Evolutionary conservation across 768 basidiomycete genomes (phyloP), one percentile per base, ranked within the genome.

Genomic region (Tulasnella sp.): DNA sequence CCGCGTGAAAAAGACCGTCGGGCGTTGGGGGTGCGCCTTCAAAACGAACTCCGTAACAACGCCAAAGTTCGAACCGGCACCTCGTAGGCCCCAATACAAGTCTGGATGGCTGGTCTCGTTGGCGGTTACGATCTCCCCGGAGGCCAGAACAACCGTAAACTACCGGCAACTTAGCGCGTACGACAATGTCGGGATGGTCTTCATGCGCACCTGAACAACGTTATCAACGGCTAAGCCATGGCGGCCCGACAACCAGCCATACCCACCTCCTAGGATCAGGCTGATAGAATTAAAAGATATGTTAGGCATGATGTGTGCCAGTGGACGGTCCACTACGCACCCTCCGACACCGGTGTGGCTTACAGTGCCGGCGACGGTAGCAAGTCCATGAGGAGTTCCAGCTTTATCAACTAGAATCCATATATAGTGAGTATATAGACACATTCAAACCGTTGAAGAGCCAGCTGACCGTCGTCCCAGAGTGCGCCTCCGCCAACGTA

Each of bases 1-100:
- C 14, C 32, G 23, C n/a, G 49, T 51, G 36, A 39, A 11, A 34
- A 35, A 55, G 11, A 55, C 52, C 1, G 25, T 29, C 19, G 37
- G 63, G 9, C 73, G 71, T 60, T 80, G 78, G 6, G 75, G 76
- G 61, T 79, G 69, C 45, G 79, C 62, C 58, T 65, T 72, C 64
- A 59, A 68, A 55, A 35, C 49, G 32, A 51, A 35, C 19, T 51
- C 49, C 15, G 49, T 51, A 39, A 51, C 36, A 23, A 51, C 23
- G 31, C 49, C 49, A 35, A 51, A 51, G 31, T 51, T 51, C 25
- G 31, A 3, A 4, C 49, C 49, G 12, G 31, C 49, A 51, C 52
- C 52, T 55, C 52, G 11, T 21, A 39, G 21, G 11, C 52, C 52
- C 52, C 52, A 55, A 17, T 41, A 55, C 9, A 55, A 39, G 40